A percentile compares a stretch with the other conserved stretches of the same genome.
Conservation (phyloP, 768 basidiomycete species). For the Boletales sp. region DNA sequence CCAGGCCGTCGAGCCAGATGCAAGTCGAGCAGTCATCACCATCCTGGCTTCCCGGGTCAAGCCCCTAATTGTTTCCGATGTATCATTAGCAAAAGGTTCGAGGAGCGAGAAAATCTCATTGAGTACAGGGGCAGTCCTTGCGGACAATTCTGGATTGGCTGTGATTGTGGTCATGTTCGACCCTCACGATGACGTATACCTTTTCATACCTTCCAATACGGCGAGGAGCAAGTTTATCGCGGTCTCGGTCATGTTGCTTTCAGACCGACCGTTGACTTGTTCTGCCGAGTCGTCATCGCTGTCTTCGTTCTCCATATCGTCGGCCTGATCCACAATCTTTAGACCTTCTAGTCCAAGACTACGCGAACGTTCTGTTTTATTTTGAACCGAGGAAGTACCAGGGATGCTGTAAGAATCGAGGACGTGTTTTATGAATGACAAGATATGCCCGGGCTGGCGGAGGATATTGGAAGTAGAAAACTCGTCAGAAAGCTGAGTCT, state of each 20-base stretch:
- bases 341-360: slow-evolving; percentile 35
- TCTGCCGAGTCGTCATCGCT: slow-evolving; percentile 51
- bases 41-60: slow-evolving; percentile 77
- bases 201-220: slow-evolving; percentile 71
- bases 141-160: slow-evolving; percentile 59
- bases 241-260: slow-evolving; percentile 71
- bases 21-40: slow-evolving; percentile 78
- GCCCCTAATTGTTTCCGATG: slow-evolving; percentile 47
- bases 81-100: slow-evolving; percentile 49
- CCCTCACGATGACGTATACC: background rate
- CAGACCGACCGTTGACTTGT: slow-evolving; percentile 36
- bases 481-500: slow-evolving; percentile 58
- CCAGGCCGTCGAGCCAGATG: slow-evolving; percentile 47
- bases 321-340: slow-evolving; percentile 34
- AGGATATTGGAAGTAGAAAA: slow-evolving; percentile 56
- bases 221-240: slow-evolving; percentile 79
- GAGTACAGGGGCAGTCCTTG: slow-evolving; percentile 57
- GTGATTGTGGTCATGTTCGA: background rate
- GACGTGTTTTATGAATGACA: slow-evolving; percentile 82
- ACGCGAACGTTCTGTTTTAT: slow-evolving; percentile 3
- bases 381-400: background rate
- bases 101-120: slow-evolving; percentile 68
- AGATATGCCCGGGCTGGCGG: slow-evolving; percentile 60
- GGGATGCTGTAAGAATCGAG: slow-evolving; percentile 42
- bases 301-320: slow-evolving; percentile 46